A percentile compares a stretch with the other conserved stretches of the same genome.
Conservation (phyloP, 176 grass and related monocot species). For the Aegilops umbellulata region DNA sequence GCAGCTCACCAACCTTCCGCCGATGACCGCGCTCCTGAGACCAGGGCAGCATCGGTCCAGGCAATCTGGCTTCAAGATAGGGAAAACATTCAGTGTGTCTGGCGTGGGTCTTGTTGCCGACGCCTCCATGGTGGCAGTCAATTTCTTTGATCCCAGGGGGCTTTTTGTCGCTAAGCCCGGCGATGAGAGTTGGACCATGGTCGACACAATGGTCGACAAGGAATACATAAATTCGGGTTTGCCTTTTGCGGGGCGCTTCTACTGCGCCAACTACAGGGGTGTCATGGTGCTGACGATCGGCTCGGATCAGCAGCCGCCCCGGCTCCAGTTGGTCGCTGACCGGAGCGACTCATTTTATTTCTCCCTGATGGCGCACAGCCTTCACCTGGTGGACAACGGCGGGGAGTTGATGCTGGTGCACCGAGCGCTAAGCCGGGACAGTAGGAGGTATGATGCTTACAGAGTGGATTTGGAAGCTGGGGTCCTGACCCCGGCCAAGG, state of each 20-base stretch:
- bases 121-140: too few relatives aligned
- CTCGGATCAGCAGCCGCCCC: not conserved
- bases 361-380: not conserved
- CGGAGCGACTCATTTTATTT: not conserved
- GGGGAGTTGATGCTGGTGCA: not conserved
- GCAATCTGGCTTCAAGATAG: too few relatives aligned
- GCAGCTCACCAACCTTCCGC: too few relatives aligned
- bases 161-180: too few relatives aligned
- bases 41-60: too few relatives aligned
- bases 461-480: not conserved
- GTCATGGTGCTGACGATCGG: not conserved
- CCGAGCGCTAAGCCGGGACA: not conserved
- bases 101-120: too few relatives aligned
- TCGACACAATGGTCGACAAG: not conserved
- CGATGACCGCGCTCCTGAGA: too few relatives aligned
- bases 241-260: not conserved
- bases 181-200: not conserved
- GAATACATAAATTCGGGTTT: not conserved
- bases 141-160: too few relatives aligned
- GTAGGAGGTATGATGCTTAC: not conserved
- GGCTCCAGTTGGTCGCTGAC: not conserved
- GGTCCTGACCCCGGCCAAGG: not conserved
- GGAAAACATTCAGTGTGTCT: too few relatives aligned
- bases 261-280: not conserved
- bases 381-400: not conserved